Percentiles rank a stretch among this genome's conserved stretches.
Evolutionary conservation across 805 yeast species (phyloP).

Genomic region (Ogataea nakhonphanomensis): DNA sequence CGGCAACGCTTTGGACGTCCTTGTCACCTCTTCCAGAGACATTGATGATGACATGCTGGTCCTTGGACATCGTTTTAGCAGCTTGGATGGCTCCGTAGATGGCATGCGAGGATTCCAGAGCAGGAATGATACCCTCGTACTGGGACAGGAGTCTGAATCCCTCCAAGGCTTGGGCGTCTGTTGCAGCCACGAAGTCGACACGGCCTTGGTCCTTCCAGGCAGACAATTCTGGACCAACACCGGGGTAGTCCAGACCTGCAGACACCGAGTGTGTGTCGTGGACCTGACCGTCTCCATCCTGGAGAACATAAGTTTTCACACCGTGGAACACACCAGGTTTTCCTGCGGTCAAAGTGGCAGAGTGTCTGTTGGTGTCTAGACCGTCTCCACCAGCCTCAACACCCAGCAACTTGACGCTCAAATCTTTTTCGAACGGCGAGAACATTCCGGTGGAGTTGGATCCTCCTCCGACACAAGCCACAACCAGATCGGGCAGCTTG

Average conservation of each 20-base stretch:
- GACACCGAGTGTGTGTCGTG: conserved; percentile 97
- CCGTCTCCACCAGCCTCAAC: conserved; percentile 99
- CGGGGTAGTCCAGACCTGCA: conserved; percentile 98
- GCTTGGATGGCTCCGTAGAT: conserved; percentile 84
- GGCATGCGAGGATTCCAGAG: conserved; percentile 97
- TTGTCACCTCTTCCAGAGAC: conserved; percentile 99
- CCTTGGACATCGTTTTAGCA: conserved; percentile 79
- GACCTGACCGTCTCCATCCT: conserved; percentile 90
- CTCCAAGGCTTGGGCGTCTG: conserved; percentile 89
- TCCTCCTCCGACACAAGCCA: conserved; percentile 99
- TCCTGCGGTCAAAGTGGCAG: conserved; percentile 95
- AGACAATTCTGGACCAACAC: conserved; percentile 98
- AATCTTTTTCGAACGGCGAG: conserved; percentile 85
- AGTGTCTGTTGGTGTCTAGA: conserved; percentile 78
- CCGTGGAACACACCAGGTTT: conserved; percentile 98
- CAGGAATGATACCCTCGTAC: conserved; percentile 97
- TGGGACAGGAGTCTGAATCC: conserved; percentile 89
- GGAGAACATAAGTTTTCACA: conserved; percentile 89
- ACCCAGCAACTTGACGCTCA: conserved; percentile 77
- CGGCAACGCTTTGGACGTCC: conserved; percentile 97
- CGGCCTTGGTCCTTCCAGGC: conserved; percentile 93
- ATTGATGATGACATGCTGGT: conserved; percentile 79
- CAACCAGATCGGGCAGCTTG: conserved; percentile 85
- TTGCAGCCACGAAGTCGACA: conserved; percentile 85
- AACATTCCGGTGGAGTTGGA: conserved; percentile 96